Evolutionary conservation across 2,329 filamentous ascomycete genomes (phyloP).

Genomic region (Xylaria sp.): DNA sequence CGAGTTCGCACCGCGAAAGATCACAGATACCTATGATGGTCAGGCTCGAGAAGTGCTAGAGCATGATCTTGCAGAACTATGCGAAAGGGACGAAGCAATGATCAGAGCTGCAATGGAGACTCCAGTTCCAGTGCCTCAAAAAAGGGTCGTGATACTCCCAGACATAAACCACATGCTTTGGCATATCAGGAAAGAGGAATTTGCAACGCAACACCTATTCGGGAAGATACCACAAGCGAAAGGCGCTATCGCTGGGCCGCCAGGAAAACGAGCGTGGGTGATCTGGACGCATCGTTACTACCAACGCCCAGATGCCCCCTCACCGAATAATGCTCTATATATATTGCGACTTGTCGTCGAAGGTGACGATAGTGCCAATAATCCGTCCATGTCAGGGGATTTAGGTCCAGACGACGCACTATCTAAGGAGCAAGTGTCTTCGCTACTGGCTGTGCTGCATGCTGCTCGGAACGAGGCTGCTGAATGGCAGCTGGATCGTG

Average conservation of each 20-base stretch:
- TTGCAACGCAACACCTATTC: slow-evolving; percentile 24
- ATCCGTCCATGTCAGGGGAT: not conserved
- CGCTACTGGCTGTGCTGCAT: slow-evolving; percentile 18
- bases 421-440: not conserved
- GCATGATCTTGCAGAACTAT: slow-evolving; percentile 6
- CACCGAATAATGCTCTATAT: slow-evolving; percentile 7
- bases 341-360: slow-evolving; percentile 28
- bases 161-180: slow-evolving; percentile 31
- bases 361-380: slow-evolving; percentile 26
- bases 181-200: slow-evolving; percentile 32
- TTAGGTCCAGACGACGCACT: not conserved
- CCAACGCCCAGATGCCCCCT: not conserved
- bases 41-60: not conserved
- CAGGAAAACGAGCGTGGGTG: slow-evolving; percentile 21
- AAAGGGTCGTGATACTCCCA: slow-evolving; percentile 22
- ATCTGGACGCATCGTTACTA: slow-evolving; percentile 30
- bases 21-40: not conserved
- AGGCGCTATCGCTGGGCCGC: slow-evolving; percentile 23
- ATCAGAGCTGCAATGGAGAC: slow-evolving; percentile 15
- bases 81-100: slow-evolving; percentile 19
- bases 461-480: slow-evolving; percentile 25
- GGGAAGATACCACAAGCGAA: slow-evolving; percentile 12
- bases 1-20: slow-evolving; percentile 5
- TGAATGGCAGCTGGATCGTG: slow-evolving; percentile 18
- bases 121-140: not conserved